Evolutionary conservation across 768 basidiomycete genomes (phyloP), one percentile per base, ranked within the genome.

Genomic region (Ramaria sp.): DNA sequence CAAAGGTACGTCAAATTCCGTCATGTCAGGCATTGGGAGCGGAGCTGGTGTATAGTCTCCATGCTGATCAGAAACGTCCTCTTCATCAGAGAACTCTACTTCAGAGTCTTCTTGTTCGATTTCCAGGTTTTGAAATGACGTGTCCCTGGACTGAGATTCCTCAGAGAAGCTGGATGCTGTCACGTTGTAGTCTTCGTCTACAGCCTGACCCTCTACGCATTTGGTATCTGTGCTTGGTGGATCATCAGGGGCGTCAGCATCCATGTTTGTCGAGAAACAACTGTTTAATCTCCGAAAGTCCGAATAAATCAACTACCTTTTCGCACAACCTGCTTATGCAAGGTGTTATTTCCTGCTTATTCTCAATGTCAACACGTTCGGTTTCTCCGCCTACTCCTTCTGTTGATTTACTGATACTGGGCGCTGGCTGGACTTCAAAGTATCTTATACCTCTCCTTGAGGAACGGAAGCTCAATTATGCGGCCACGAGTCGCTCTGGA

Each of bases 401-500:
- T 15, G 74, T 81, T 55, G 78, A 81, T 56, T 67, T 83, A 34
- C 75, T 84, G 53, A 78, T 86, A 60, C 74, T 86, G 49, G 84
- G 83, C 34, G 80, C 80, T 27, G 83, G 83, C 33, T 86, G 84
- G 83, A 80, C 80, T 4, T 80, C 77, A 1, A 73, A 70, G 7
- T 86, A 84, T 68, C 71, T 85, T 24, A 70, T 79, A 38, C 77
- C 81, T 0, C 77, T 80, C 31, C 80, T 80, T 65, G 27, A 63
- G 2, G 60, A 69, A 17, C 68, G 71, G 19, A 59, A 65, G 10
- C 53, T 83, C 54, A 68, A 71, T 0, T 75, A 72, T 64, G 78
- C 78, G 2, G 73, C 77, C 2, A 84, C 83, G 0, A 76, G 75
- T n/a, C 76, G 83, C 22, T 67, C 75, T 42, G 82, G 82, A 5